Evolutionary conservation across 306 rosid genomes (phyloP).

Genomic region (Inga oerstediana): DNA sequence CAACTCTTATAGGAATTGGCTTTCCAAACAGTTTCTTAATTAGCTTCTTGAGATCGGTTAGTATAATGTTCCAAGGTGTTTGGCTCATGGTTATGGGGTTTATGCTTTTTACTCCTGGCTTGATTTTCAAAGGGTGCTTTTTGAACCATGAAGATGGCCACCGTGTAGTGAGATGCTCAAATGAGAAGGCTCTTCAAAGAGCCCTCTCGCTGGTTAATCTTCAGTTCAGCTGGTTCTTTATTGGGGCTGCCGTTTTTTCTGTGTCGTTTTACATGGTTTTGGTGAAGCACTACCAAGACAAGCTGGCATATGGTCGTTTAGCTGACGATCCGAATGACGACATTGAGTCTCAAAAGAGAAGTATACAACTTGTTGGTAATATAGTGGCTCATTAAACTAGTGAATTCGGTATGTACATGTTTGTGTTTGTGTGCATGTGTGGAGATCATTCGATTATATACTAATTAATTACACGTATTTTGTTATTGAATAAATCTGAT

Average conservation of each 20-base stretch:
- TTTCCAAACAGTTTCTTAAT: constrained; percentile 51
- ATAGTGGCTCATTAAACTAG: not conserved
- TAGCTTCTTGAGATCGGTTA: constrained; percentile 62
- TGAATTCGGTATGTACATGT: not conserved
- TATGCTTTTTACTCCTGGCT: constrained; percentile 65
- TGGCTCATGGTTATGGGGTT: constrained; percentile 74
- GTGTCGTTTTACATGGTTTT: constrained; percentile 53
- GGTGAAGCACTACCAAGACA: constrained; percentile 39
- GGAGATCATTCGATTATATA: not conserved
- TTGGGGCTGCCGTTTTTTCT: constrained; percentile 41
- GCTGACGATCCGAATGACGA: constrained; percentile 30
- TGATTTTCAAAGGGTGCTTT: constrained; percentile 68
- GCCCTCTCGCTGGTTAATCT: constrained; percentile 65
- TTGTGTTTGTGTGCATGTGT: not conserved
- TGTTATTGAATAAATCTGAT: no score
- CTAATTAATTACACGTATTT: not conserved
- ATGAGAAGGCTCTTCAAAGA: constrained; percentile 54
- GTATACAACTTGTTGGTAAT: not conserved
- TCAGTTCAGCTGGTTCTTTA: constrained; percentile 72
- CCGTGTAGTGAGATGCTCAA: constrained; percentile 54
- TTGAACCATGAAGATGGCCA: constrained; percentile 59
- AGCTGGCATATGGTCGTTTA: constrained; percentile 29
- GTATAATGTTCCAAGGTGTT: constrained; percentile 69
- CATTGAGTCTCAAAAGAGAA: constrained; percentile 39
- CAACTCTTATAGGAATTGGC: constrained; percentile 64